phyloP scores from a whole-genome alignment of 2,329 filamentous ascomycete species.

The Metarhizium robertsii region DNA sequence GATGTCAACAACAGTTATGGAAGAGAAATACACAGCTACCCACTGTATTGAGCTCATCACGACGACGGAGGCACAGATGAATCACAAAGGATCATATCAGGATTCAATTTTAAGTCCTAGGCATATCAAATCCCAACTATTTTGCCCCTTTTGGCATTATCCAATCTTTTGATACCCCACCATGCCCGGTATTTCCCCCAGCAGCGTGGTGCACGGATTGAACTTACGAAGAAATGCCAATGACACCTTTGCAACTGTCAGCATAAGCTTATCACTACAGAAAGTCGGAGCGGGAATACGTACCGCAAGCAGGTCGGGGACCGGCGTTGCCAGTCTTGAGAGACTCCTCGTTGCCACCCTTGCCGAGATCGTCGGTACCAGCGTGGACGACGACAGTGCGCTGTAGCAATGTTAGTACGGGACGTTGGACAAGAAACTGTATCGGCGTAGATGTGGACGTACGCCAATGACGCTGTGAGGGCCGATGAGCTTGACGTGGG shows the following conservation, averaged over 20 bases:
- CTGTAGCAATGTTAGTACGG: constrained; percentile 31
- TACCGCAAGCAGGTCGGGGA: constrained; percentile 86
- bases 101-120: neutral
- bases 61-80: neutral
- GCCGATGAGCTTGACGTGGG: constrained; percentile 88
- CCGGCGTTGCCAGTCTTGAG: constrained; percentile 98
- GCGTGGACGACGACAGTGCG: constrained; percentile 91
- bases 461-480: constrained; percentile 91
- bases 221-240: constrained; percentile 70
- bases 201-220: neutral
- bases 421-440: neutral
- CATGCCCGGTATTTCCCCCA: neutral
- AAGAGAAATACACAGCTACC: neutral
- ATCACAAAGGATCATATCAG: neutral
- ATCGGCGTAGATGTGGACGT: constrained; percentile 25
- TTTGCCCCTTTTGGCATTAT: neutral
- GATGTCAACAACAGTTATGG: neutral
- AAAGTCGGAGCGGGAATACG: constrained; percentile 21
- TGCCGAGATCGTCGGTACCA: constrained; percentile 94
- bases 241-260: constrained; percentile 53
- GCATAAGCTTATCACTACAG: neutral
- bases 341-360: constrained; percentile 85
- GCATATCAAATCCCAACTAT: neutral
- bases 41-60: neutral
- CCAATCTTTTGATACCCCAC: neutral